A percentile compares a stretch with the other conserved stretches of the same genome.
These are phyloP conservation scores for Dactylorhiza incarnata DNA, from an alignment of 106 monocot genomes.

Conservation along the genomic window DNA sequence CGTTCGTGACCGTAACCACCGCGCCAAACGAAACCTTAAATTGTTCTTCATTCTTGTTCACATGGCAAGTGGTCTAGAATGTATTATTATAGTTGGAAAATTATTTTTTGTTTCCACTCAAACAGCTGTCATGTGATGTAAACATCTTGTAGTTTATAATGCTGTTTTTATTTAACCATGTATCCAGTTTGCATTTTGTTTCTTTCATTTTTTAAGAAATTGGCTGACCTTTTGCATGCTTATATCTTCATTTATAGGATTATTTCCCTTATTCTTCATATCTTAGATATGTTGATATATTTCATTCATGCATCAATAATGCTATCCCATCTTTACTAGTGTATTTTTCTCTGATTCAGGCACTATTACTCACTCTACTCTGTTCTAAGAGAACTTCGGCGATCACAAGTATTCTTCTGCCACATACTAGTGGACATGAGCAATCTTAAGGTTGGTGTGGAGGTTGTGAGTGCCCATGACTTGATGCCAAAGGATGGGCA, in stretches of 20 bases:
- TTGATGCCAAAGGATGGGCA: slow-evolving; percentile 85
- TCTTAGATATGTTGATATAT: neutral
- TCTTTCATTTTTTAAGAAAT: neutral
- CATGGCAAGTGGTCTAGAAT: no score
- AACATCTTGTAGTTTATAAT: no score
- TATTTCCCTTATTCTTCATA: neutral
- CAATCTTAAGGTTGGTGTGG: slow-evolving; percentile 56
- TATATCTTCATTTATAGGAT: neutral
- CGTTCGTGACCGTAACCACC: no score
- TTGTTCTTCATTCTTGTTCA: no score
- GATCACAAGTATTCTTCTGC: neutral
- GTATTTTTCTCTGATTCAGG: neutral
- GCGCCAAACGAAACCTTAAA: no score
- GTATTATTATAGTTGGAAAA: no score
- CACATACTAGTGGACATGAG: slow-evolving; percentile 26
- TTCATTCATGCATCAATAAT: neutral
- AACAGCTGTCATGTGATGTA: no score
- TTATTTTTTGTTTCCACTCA: no score
- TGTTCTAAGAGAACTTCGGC: neutral
- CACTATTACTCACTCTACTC: neutral
- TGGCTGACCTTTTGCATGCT: neutral
- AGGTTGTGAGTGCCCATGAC: slow-evolving; percentile 57
- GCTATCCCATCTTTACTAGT: neutral
- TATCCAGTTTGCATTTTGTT: neutral
- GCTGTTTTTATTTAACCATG: no score